A percentile compares a stretch with the other conserved stretches of the same genome.
These are phyloP conservation scores for Termitomyces heimii DNA, from an alignment of 768 basidiomycete genomes.

Conservation along the genomic window DNA sequence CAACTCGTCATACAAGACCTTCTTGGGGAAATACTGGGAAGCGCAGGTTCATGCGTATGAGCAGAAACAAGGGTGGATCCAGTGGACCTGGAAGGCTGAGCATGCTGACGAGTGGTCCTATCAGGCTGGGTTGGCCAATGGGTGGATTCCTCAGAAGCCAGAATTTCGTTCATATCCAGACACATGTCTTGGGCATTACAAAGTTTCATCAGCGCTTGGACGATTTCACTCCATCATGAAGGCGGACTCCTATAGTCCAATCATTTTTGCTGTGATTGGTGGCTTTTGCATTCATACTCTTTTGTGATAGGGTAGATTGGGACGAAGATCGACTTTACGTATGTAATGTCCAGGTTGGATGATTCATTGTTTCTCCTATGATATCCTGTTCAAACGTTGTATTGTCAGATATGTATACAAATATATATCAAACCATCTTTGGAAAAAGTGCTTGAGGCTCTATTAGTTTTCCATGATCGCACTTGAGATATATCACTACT, in stretches of 20 bases:
- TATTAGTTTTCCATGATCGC: too few species aligned
- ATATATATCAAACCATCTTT: too few species aligned
- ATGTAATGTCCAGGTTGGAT: too few species aligned
- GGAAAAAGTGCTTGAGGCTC: too few species aligned
- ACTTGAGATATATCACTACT: too few species aligned
- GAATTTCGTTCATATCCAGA: neutral
- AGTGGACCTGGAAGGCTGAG: conserved; percentile 86
- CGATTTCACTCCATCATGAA: neutral
- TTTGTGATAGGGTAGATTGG: neutral
- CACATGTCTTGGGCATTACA: too few species aligned
- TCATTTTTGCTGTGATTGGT: neutral
- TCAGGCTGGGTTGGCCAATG: conserved; percentile 67
- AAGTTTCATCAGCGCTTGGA: neutral
- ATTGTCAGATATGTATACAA: too few species aligned
- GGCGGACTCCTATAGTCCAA: neutral
- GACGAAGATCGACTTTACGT: neutral
- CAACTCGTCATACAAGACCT: conserved; percentile 71
- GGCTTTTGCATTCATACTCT: neutral
- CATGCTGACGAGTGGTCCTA: conserved; percentile 87
- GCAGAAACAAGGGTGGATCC: conserved; percentile 59
- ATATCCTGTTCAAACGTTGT: neutral
- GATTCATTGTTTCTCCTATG: neutral
- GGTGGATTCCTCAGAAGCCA: conserved; percentile 58
- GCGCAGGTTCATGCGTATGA: conserved; percentile 75
- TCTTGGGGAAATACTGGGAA: conserved; percentile 78